A percentile compares a stretch with the other conserved stretches of the same genome.
Evolutionary conservation across 1,139 yeast species (phyloP).

Genomic region (Komagataea norvegica): DNA sequence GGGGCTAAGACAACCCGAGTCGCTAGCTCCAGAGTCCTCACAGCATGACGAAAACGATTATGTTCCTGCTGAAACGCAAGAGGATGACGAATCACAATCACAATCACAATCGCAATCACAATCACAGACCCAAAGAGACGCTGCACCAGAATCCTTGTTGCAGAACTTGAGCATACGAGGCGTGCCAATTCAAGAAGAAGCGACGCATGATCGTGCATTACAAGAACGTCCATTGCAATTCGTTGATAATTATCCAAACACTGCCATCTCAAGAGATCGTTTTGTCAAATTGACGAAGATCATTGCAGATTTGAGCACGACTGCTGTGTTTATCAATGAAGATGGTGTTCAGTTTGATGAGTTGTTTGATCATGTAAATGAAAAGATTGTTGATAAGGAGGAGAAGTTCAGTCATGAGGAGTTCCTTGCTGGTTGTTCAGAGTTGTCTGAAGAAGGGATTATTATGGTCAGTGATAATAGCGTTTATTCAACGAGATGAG

Average conservation of each 20-base stretch:
- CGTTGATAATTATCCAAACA: slow-evolving; percentile 11
- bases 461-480: slow-evolving; percentile 48
- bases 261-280: slow-evolving; percentile 47
- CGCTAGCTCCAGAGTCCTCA: slow-evolving; percentile 18
- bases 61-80: slow-evolving; percentile 15
- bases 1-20: slow-evolving; percentile 25
- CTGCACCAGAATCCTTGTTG: slow-evolving; percentile 10
- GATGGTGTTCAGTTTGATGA: slow-evolving; percentile 41
- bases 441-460: slow-evolving; percentile 52
- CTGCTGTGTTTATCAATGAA: slow-evolving; percentile 45
- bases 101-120: slow-evolving; percentile 8
- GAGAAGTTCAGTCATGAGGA: slow-evolving; percentile 53
- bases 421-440: slow-evolving; percentile 46
- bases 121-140: slow-evolving; percentile 8
- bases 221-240: slow-evolving; percentile 12
- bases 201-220: slow-evolving; percentile 15
- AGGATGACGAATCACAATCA: slow-evolving; percentile 14
- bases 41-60: slow-evolving; percentile 25
- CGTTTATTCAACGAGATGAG: slow-evolving; percentile 4
- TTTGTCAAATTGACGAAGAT: slow-evolving; percentile 40
- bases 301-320: slow-evolving; percentile 41
- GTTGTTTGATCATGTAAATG: slow-evolving; percentile 44
- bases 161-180: slow-evolving; percentile 12
- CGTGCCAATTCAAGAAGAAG: slow-evolving; percentile 26
- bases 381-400: slow-evolving; percentile 49